Conservation (phyloP, 805 yeast species). For the Monosporozyma aerobia region DNA sequence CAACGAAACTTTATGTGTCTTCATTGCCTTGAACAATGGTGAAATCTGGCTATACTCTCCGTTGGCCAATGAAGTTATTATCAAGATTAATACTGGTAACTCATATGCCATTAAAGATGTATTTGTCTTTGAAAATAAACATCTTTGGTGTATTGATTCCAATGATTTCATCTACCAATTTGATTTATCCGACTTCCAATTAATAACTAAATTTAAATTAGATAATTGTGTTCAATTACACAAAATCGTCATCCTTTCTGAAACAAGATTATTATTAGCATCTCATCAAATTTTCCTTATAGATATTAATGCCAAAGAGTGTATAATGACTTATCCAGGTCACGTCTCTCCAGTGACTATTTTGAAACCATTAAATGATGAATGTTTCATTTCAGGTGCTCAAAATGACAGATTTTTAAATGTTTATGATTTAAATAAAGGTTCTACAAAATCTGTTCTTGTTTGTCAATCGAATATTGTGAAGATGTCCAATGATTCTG, state of each 20-base stretch:
- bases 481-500: conserved; percentile 33
- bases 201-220: conserved; percentile 36
- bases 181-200: conserved; percentile 40
- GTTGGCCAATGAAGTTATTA: conserved; percentile 44
- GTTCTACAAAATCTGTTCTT: conserved; percentile 45
- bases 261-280: conserved; percentile 42
- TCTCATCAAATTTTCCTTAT: conserved; percentile 57
- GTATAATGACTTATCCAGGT: conserved; percentile 56
- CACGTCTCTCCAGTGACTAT: conserved; percentile 62
- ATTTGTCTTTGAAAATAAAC: conserved; percentile 28
- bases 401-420: conserved; percentile 75
- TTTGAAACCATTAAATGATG: conserved; percentile 28
- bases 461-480: conserved; percentile 60
- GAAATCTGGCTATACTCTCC: conserved; percentile 60
- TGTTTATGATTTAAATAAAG: conserved; percentile 37
- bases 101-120: conserved; percentile 43
- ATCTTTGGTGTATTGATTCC: conserved; percentile 51
- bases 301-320: conserved; percentile 32
- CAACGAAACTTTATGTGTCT: conserved; percentile 39
- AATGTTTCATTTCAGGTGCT: conserved; percentile 60
- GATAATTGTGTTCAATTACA: conserved; percentile 22
- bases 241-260: conserved; percentile 21
- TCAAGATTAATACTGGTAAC: conserved; percentile 40
- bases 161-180: conserved; percentile 54
- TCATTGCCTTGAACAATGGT: conserved; percentile 61